phyloP scores from a whole-genome alignment of 768 basidiomycete species.

The Leucosporidium creatinivorum region DNA sequence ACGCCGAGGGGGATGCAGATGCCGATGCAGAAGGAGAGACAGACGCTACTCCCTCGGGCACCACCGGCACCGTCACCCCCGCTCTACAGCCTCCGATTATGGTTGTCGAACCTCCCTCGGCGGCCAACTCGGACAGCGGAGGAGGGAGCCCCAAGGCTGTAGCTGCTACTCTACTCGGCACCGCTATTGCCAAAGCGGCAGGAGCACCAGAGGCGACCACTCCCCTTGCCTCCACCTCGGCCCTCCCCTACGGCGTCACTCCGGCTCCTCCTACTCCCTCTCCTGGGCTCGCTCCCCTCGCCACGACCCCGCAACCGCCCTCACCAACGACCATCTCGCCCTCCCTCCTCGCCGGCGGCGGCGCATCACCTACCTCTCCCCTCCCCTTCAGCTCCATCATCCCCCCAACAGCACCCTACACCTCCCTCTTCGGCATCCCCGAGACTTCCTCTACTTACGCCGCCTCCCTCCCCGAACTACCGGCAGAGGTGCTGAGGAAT shows the following conservation, averaged over 20 bases:
- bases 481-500: constrained; percentile 13
- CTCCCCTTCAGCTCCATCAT: background rate
- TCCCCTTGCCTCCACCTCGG: background rate
- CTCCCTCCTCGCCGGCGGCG: background rate
- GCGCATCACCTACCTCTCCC: constrained; percentile 33
- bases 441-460: constrained; percentile 20
- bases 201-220: background rate
- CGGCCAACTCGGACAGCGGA: background rate
- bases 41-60: constrained; percentile 8
- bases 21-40: constrained; percentile 23
- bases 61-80: constrained; percentile 14
- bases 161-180: background rate
- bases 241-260: background rate
- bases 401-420: background rate
- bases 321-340: too few species aligned
- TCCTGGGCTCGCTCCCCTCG: too few species aligned
- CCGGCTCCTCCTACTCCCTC: too few species aligned
- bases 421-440: constrained; percentile 25
- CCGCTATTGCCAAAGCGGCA: background rate
- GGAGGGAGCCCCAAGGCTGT: too few species aligned
- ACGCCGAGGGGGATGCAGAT: constrained; percentile 17
- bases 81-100: constrained; percentile 3
- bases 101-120: background rate
- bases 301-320: too few species aligned
- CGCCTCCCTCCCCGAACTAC: constrained; percentile 7